Evolutionary conservation across 2,329 filamentous ascomycete species (phyloP), one percentile per base, ranked within the genome.

Genomic region (Rutstroemia sp.): DNA sequence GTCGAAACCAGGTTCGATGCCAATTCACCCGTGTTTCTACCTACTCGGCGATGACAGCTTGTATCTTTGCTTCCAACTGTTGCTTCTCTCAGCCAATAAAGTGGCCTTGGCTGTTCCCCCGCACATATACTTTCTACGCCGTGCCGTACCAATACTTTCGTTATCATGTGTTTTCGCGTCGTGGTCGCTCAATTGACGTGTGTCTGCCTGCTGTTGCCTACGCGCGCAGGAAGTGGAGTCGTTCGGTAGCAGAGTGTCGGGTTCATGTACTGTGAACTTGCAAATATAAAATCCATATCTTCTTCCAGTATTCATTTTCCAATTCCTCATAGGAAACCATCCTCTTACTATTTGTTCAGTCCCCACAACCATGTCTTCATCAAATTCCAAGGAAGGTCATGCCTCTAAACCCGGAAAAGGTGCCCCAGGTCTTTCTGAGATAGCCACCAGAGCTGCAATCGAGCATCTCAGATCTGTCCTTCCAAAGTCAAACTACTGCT

Each of bases 401-500:
- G 3, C 6, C 39, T 3, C 16, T 3, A 1, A 42, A 17, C 39
- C 39, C 16, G 16, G 9, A 17, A 42, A n/a, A 19, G 39, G 39
- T 8, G 39, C n/a, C 39, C 39, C 39, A 17, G 17, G 8, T 10
- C 42, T 45, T 7, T 17, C 42, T 3, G 4, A 23, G 12, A 45
- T 45, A 12, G 42, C 42, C n/a, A 21, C 42, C 42, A 10, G 19
- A 45, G 42, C 42, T 10, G 19, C 42, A 23, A 45, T 45, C 12
- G 42, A 45, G 42, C 42, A 45, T 45, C 19, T 53, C 58, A 40
- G 48, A 45, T 21, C n/a, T 4, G 42, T 45, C 19, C 42, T 45
- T 19, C 42, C 56, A 16, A 46, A 50, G 16, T 57, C 57, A 3
- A 58, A 55, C 17, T 64, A 61, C 40, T 64, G 62, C 19, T 59